Conservation (phyloP, 192 early-diverging fungal species). For the Physocladia obscura region DNA sequence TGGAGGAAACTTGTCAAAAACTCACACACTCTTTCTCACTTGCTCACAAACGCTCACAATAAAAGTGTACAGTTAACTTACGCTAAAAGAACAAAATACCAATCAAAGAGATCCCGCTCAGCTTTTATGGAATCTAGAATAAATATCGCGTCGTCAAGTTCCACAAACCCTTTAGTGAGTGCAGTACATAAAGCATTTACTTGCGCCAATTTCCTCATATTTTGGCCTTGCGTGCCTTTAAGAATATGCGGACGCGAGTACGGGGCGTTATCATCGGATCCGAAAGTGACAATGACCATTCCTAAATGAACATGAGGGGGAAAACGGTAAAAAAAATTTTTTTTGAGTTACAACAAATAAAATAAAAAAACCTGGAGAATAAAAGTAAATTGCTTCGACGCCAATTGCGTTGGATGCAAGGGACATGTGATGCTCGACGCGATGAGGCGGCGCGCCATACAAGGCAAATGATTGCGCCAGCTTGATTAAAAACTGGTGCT, state of each 20-base stretch:
- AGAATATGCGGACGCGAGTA: constrained; percentile 39
- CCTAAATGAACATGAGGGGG: too few relatives aligned
- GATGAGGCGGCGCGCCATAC: constrained; percentile 49
- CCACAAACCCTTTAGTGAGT: constrained; percentile 28
- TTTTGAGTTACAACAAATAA: too few relatives aligned
- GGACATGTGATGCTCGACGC: constrained; percentile 45
- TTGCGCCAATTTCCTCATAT: constrained; percentile 44
- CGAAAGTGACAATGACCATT: constrained; percentile 43
- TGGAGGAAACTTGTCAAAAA: too few relatives aligned
- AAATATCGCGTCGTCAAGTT: constrained; percentile 36
- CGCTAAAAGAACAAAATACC: too few relatives aligned
- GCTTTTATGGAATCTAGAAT: constrained; percentile 34
- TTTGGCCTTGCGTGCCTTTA: constrained; percentile 17
- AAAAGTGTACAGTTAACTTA: too few relatives aligned
- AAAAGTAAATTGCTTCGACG: constrained; percentile 38
- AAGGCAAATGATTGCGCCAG: constrained; percentile 37
- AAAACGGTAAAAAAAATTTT: too few relatives aligned
- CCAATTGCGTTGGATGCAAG: constrained; percentile 39
- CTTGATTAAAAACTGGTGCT: constrained; percentile 46
- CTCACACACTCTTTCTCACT: too few relatives aligned
- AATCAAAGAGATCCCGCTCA: too few relatives aligned
- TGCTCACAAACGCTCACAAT: too few relatives aligned
- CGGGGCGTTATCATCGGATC: constrained; percentile 26
- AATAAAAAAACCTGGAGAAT: constrained; percentile 36
- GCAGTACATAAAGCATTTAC: constrained; percentile 41